phyloP scores from a whole-genome alignment of 768 basidiomycete species.

The Leccinum boreale region DNA sequence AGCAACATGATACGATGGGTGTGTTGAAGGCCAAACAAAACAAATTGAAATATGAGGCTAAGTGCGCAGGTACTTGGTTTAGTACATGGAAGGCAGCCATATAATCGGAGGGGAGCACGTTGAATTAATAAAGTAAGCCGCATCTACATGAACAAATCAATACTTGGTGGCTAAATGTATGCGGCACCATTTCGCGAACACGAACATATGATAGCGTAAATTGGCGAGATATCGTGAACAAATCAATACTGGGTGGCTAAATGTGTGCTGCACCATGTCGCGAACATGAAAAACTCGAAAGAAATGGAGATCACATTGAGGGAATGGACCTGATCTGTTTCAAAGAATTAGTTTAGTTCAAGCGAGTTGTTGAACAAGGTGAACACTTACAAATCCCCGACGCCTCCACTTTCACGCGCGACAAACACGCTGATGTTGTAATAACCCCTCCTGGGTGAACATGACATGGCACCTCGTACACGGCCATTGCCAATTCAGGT shows the following conservation, averaged over 20 bases:
- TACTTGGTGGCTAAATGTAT: too few relatives aligned
- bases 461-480: constrained; percentile 12
- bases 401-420: not conserved
- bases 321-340: not conserved
- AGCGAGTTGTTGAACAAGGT: not conserved
- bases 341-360: not conserved
- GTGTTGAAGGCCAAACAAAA: not conserved
- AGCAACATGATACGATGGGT: not conserved
- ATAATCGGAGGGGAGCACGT: not conserved
- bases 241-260: too few relatives aligned
- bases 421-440: too few relatives aligned
- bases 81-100: constrained; percentile 3
- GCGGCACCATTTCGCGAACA: not conserved
- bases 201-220: not conserved
- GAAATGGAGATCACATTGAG: not conserved
- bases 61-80: not conserved
- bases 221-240: not conserved
- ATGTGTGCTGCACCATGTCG: not conserved
- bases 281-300: not conserved
- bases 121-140: not conserved
- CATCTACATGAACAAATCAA: not conserved
- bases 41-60: not conserved
- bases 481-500: constrained; percentile 5
- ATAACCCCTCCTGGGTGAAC: too few relatives aligned
- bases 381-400: constrained; percentile 3